Evolutionary conservation across 2,329 filamentous ascomycete genomes (phyloP).

Genomic region (Phyllosticta capitalensis): DNA sequence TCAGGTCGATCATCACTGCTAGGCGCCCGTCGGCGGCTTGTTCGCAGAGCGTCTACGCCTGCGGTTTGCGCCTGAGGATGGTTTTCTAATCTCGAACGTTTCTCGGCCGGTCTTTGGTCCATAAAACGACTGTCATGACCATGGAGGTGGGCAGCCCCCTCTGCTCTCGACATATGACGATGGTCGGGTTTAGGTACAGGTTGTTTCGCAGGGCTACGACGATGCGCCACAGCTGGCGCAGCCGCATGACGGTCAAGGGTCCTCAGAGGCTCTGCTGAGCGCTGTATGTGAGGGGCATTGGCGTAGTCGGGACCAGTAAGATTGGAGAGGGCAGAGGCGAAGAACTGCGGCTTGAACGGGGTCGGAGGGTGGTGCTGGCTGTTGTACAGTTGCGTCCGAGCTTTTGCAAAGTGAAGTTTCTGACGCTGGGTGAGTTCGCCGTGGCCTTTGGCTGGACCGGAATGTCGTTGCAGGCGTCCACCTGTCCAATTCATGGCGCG

Average conservation of each 20-base stretch:
- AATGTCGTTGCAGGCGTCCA: slow-evolving; percentile 31
- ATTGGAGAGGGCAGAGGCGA: neutral
- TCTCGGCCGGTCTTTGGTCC: no score
- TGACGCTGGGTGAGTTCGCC: slow-evolving; percentile 30
- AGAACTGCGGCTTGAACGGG: slow-evolving; percentile 17
- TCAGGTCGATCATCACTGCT: neutral
- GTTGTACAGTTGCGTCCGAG: slow-evolving; percentile 24
- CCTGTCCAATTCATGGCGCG: slow-evolving; percentile 41
- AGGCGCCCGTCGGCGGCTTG: neutral
- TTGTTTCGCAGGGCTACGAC: neutral
- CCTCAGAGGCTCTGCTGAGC: neutral
- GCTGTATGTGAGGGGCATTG: neutral
- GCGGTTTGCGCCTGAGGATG: neutral
- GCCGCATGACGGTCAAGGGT: slow-evolving; percentile 2
- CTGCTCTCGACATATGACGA: neutral
- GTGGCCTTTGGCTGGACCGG: slow-evolving; percentile 20
- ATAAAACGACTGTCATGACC: no score
- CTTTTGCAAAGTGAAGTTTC: slow-evolving; percentile 38
- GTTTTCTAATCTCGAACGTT: no score
- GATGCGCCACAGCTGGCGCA: neutral
- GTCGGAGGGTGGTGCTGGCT: slow-evolving; percentile 9
- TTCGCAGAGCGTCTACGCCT: neutral
- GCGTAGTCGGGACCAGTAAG: neutral
- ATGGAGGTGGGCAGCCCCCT: no score
- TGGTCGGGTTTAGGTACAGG: neutral